phyloP scores from a whole-genome alignment of 495 filamentous ascomycete genomes.

The Penicillium fimorum region DNA sequence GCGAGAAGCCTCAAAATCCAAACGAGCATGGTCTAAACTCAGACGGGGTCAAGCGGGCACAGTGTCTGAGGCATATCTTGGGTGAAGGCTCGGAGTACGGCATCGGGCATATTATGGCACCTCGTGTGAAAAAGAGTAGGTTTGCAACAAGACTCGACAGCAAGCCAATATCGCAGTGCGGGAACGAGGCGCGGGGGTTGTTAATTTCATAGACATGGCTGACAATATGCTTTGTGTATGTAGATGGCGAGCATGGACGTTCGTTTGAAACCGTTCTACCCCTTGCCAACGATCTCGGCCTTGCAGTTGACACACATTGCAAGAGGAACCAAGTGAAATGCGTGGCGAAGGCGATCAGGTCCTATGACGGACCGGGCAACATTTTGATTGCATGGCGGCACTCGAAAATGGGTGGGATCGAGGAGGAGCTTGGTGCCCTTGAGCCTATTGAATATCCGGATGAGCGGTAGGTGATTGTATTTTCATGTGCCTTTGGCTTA shows the following conservation, averaged over 20 bases:
- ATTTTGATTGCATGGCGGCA: slow-evolving; percentile 38
- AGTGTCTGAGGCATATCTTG: slow-evolving; percentile 47
- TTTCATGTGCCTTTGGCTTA: neutral
- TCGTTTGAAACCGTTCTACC: slow-evolving; percentile 49
- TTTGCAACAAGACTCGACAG: neutral
- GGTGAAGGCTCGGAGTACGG: slow-evolving; percentile 41
- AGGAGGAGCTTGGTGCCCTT: slow-evolving; percentile 18
- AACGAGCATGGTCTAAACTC: slow-evolving; percentile 39
- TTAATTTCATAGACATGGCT: neutral
- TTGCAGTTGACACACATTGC: slow-evolving; percentile 45
- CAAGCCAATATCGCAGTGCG: neutral
- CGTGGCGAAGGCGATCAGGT: slow-evolving; percentile 20
- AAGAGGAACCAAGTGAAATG: slow-evolving; percentile 27
- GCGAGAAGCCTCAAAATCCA: slow-evolving; percentile 46
- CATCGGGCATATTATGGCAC: slow-evolving; percentile 50
- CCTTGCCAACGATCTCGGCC: slow-evolving; percentile 46
- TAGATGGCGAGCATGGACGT: slow-evolving; percentile 46
- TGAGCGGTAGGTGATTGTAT: slow-evolving; percentile 27
- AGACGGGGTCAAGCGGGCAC: slow-evolving; percentile 43
- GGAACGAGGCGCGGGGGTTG: neutral
- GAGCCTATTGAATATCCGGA: slow-evolving; percentile 27
- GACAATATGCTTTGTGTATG: slow-evolving; percentile 13
- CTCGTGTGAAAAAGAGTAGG: slow-evolving; percentile 32
- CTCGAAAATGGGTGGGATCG: slow-evolving; percentile 23
- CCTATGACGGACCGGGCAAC: slow-evolving; percentile 28